Evolutionary conservation across 2,329 filamentous ascomycete species (phyloP).

Genomic region (Microcyclosporella mali): DNA sequence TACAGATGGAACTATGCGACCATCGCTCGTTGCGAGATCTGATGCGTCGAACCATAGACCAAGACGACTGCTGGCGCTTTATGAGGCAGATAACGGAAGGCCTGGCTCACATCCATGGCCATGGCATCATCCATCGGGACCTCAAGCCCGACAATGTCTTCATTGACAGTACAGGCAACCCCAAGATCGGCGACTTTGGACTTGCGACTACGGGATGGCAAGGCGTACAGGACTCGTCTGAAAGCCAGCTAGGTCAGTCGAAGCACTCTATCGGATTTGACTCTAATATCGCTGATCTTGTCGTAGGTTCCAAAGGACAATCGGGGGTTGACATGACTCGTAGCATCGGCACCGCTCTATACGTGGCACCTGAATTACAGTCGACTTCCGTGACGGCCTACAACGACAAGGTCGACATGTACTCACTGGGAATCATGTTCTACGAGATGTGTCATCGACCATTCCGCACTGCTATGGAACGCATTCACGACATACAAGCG

Average conservation of each 20-base stretch:
- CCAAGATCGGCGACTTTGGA: conserved; percentile 95
- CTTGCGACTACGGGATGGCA: conserved; percentile 64
- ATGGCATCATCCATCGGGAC: conserved; percentile 91
- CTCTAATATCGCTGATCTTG: too few relatives aligned
- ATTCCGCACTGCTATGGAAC: conserved; percentile 57
- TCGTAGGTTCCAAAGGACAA: conserved; percentile 8
- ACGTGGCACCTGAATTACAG: conserved; percentile 86
- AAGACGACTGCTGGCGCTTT: conserved; percentile 79
- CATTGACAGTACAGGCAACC: conserved; percentile 82
- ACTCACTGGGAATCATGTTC: conserved; percentile 92
- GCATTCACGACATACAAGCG: conserved; percentile 58
- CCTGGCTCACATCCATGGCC: conserved; percentile 77
- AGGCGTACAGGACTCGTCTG: conserved; percentile 62
- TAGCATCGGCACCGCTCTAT: conserved; percentile 72
- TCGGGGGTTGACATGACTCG: conserved; percentile 58
- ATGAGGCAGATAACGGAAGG: conserved; percentile 90
- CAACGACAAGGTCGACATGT: conserved; percentile 97
- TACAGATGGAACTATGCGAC: conserved; percentile 98
- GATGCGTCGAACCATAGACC: conserved; percentile 67
- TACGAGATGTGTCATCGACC: conserved; percentile 81
- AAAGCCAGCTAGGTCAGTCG: conserved; percentile 38
- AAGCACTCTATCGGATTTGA: background rate
- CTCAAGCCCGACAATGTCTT: conserved; percentile 97
- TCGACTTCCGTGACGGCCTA: conserved; percentile 70
- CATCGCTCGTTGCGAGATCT: conserved; percentile 85